Percentiles rank a stretch among this genome's conserved stretches.
Evolutionary conservation across 2,329 filamentous ascomycete genomes (phyloP).

Genomic region (Bipolaris zeicola): DNA sequence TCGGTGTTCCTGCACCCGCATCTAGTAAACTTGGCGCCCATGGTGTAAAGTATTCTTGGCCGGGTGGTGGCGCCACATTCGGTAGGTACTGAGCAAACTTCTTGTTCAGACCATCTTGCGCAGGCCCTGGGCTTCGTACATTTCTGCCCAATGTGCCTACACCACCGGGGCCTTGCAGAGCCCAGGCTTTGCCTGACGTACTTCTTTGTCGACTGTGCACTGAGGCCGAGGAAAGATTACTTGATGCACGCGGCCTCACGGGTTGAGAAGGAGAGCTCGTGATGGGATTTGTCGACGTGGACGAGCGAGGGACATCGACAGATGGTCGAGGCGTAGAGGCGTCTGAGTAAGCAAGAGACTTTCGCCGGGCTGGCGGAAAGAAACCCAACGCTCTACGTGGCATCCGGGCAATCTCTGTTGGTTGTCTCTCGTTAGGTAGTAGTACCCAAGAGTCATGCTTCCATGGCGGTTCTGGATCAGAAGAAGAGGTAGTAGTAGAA

Average conservation of each 20-base stretch:
- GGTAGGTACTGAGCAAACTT: slow-evolving; percentile 85
- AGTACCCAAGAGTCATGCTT: slow-evolving; percentile 88
- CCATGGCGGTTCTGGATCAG: slow-evolving; percentile 67
- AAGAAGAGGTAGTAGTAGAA: slow-evolving; percentile 38
- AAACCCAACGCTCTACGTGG: slow-evolving; percentile 82
- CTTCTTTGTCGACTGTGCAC: slow-evolving; percentile 44
- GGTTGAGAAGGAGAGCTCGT: slow-evolving; percentile 48
- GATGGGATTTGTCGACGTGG: slow-evolving; percentile 39
- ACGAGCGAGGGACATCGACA: slow-evolving; percentile 62
- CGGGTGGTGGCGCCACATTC: slow-evolving; percentile 66
- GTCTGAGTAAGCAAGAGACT: slow-evolving; percentile 72
- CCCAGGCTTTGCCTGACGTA: slow-evolving; percentile 53
- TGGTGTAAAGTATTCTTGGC: slow-evolving; percentile 59
- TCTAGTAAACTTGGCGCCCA: slow-evolving; percentile 47
- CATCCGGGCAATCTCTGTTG: slow-evolving; percentile 85
- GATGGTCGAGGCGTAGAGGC: slow-evolving; percentile 70
- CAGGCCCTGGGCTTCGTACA: slow-evolving; percentile 77
- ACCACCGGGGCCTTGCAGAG: slow-evolving; percentile 80
- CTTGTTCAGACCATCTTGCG: slow-evolving; percentile 80
- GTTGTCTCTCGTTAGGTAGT: slow-evolving; percentile 71
- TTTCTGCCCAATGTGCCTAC: slow-evolving; percentile 79
- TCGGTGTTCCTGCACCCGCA: slow-evolving; percentile 34
- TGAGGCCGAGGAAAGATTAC: slow-evolving; percentile 47
- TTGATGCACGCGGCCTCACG: slow-evolving; percentile 43
- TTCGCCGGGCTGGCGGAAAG: slow-evolving; percentile 88